Base-by-base conservation (phyloP, 2,329 filamentous ascomycete species). In the Elsinoe australis region DNA sequence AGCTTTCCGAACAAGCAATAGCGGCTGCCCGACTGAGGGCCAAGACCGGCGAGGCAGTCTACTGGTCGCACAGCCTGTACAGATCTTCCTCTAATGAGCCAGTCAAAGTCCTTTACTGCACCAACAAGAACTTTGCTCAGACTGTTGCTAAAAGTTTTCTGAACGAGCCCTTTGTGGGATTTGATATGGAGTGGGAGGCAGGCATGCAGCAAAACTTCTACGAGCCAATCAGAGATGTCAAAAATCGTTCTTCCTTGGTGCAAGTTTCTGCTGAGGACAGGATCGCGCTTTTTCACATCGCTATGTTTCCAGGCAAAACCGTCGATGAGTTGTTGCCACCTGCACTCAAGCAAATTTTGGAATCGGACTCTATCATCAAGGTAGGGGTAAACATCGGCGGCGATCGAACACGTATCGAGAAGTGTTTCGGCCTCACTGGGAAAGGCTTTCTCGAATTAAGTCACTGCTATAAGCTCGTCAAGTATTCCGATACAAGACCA, bases 121-220 rank as follows among this genome's bases (percentile, higher is more conserved):
- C 70, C 41, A 83, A 71, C 49, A 75, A 74, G 35, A 69, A 78
- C 28, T 78, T 76, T 2, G 83, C 84, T 14, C 87, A 95, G 61
- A 66, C 70, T 4, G 74, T 85, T 5, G 69, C 77, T 14, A 64
- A 76, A 50, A 73, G 83, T 50, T 95, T 95, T 56, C 60, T 80
- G 31, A 55, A 74, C 19, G 79, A 92, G 58, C 71, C 78, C 31
- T 66, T 94, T 2, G 62, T 95, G n/a, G 89, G 89, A 0, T 87
- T 95, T 52, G 89, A 95, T 59, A 74, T 95, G 53, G 90, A 95
- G 67, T 95, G 90, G 89, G 73, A 79, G 46, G 67, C 60, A 17
- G n/a, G n/a, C n/a, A 8, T 4, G 70, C 62, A 15, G 57, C 54
- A 5, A 62, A 72, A 32, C 54, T 39, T 44, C 5, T 44, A 14